Conservation (phyloP, 805 yeast genomes). For the Metschnikowia kofuensis region DNA sequence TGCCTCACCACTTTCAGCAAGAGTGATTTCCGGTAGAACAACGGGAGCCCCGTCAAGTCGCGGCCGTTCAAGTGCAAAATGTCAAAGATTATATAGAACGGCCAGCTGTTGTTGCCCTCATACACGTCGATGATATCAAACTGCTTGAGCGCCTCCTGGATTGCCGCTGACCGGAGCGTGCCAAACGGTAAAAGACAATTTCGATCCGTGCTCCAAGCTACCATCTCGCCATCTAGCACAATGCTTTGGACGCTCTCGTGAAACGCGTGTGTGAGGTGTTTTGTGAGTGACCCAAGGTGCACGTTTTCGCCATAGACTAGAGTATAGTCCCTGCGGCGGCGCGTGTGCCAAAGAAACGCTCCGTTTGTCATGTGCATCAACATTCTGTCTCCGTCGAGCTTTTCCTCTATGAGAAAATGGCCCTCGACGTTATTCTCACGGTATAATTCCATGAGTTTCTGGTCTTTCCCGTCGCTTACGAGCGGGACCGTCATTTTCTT, state of each 20-base stretch:
- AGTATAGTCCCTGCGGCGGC: constrained; percentile 74
- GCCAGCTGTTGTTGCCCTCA: constrained; percentile 37
- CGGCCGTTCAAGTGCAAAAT: constrained; percentile 65
- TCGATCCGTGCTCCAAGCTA: constrained; percentile 69
- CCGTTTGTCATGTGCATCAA: constrained; percentile 58
- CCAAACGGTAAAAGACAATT: constrained; percentile 73
- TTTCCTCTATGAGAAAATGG: constrained; percentile 76
- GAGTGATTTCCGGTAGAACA: constrained; percentile 54
- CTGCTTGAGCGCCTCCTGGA: constrained; percentile 46
- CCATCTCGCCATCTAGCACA: constrained; percentile 89
- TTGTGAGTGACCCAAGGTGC: constrained; percentile 53
- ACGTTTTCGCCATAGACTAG: constrained; percentile 58
- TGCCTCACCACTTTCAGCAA: constrained; percentile 47
- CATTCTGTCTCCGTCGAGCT: constrained; percentile 90
- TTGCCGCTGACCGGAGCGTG: constrained; percentile 67
- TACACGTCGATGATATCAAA: constrained; percentile 22
- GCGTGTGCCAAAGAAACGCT: constrained; percentile 51
- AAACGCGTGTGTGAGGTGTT: constrained; percentile 43
- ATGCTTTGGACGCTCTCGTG: constrained; percentile 35
- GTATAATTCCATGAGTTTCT: constrained; percentile 18
- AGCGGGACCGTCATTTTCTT: constrained; percentile 38
- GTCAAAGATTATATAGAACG: constrained; percentile 69
- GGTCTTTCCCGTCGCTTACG: constrained; percentile 17
- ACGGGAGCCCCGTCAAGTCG: constrained; percentile 52
- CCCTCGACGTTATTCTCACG: constrained; percentile 15